A percentile compares a stretch with the other conserved stretches of the same genome.
phyloP scores from a whole-genome alignment of 2,329 filamentous ascomycete species.

The Sphaerostilbella broomeana region DNA sequence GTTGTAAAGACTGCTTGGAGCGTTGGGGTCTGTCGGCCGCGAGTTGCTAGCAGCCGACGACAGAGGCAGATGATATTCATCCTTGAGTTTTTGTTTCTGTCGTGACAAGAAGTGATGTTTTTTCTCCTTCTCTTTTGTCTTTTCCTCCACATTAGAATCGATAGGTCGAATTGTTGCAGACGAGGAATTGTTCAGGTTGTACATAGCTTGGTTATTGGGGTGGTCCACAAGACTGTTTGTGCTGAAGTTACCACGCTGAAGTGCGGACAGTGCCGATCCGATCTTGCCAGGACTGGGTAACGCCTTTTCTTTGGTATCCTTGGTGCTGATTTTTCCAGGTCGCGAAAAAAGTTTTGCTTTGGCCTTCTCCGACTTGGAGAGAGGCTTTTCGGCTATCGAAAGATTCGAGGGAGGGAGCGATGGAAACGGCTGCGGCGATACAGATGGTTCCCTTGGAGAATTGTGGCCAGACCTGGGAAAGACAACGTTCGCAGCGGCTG shows the following conservation, averaged over 20 bases:
- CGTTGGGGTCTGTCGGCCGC: slow-evolving; percentile 65
- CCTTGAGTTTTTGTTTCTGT: slow-evolving; percentile 72
- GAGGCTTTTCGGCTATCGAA: slow-evolving; percentile 48
- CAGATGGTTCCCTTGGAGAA: slow-evolving; percentile 39
- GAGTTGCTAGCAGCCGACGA: slow-evolving; percentile 75
- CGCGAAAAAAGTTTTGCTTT: slow-evolving; percentile 79
- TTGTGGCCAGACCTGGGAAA: slow-evolving; percentile 59
- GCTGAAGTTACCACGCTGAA: slow-evolving; percentile 62
- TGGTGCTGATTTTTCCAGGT: slow-evolving; percentile 67
- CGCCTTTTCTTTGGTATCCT: slow-evolving; percentile 59
- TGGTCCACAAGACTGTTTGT: slow-evolving; percentile 64
- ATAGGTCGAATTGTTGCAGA: slow-evolving; percentile 66
- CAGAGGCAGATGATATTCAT: slow-evolving; percentile 65
- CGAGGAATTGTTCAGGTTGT: slow-evolving; percentile 69
- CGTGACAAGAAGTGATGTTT: slow-evolving; percentile 74
- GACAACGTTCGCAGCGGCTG: slow-evolving; percentile 60
- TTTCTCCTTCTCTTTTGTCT: slow-evolving; percentile 55
- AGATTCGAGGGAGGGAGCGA: slow-evolving; percentile 31
- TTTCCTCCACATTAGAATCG: slow-evolving; percentile 44
- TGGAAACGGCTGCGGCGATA: slow-evolving; percentile 28
- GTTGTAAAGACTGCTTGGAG: slow-evolving; percentile 70
- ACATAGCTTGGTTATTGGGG: slow-evolving; percentile 56
- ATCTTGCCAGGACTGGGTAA: slow-evolving; percentile 68
- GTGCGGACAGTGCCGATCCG: slow-evolving; percentile 56
- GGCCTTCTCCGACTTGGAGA: slow-evolving; percentile 56